phyloP scores from a whole-genome alignment of 2,329 filamentous ascomycete species.

The Monosporascus cannonballus region DNA sequence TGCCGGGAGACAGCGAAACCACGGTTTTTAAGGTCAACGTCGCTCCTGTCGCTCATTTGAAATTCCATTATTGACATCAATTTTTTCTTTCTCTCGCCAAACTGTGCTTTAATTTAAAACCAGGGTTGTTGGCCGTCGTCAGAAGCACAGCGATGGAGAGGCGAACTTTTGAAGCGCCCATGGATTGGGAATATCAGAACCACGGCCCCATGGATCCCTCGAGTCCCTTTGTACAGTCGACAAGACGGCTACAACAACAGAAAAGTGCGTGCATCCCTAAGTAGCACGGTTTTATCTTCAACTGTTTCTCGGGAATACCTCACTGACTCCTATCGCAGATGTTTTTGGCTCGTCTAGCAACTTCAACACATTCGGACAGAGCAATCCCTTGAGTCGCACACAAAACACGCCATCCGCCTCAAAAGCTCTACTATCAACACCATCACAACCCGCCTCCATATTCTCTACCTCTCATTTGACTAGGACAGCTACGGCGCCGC shows the following conservation, averaged over 20 bases:
- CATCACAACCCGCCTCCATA: slow-evolving; percentile 31
- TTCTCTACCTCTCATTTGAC: slow-evolving; percentile 38
- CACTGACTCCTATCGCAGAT: slow-evolving; percentile 20
- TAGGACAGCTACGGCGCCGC: slow-evolving; percentile 37
- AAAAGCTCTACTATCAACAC: neutral
- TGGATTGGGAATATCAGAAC: slow-evolving; percentile 62
- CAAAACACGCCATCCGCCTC: slow-evolving; percentile 28
- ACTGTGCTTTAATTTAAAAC: too few species aligned
- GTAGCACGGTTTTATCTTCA: neutral
- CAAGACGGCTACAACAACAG: slow-evolving; percentile 19
- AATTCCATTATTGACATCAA: too few species aligned
- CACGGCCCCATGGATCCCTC: slow-evolving; percentile 52
- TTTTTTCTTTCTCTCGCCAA: too few species aligned
- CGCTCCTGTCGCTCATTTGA: too few species aligned
- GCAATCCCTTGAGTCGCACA: slow-evolving; percentile 17
- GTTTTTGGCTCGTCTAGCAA: slow-evolving; percentile 34
- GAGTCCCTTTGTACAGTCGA: slow-evolving; percentile 54
- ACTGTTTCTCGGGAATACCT: neutral
- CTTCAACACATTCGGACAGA: slow-evolving; percentile 29
- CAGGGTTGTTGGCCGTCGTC: neutral
- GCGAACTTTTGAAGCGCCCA: slow-evolving; percentile 53
- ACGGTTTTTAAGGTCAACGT: too few species aligned
- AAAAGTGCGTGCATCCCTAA: neutral
- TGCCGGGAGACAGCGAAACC: too few species aligned
- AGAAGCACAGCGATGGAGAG: slow-evolving; percentile 36